Conservation (phyloP, 805 yeast species). For the Groenewaldozyma salmanticensis region DNA sequence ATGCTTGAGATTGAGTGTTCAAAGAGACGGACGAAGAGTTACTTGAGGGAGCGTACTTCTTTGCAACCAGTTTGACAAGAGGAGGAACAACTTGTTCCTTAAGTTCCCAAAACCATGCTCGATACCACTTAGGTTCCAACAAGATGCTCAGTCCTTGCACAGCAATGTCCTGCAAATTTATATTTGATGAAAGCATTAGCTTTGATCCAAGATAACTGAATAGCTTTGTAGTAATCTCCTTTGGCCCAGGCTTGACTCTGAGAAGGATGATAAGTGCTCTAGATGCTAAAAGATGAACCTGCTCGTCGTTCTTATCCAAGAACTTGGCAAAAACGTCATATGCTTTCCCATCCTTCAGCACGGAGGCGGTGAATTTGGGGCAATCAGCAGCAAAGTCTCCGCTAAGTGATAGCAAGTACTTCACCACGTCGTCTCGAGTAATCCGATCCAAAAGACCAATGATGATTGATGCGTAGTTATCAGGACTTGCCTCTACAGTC, state of each 20-base stretch:
- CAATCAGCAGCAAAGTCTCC: conserved; percentile 39
- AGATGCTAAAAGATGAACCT: conserved; percentile 46
- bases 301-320: conserved; percentile 45
- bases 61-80: conserved; percentile 31
- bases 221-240: conserved; percentile 34
- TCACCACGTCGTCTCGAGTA: conserved; percentile 53
- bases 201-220: conserved; percentile 22
- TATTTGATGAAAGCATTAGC: conserved; percentile 30
- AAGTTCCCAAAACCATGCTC: conserved; percentile 41
- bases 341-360: conserved; percentile 33
- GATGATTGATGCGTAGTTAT: conserved; percentile 45
- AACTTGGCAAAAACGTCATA: conserved; percentile 36
- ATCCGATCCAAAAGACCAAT: conserved; percentile 44
- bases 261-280: conserved; percentile 46
- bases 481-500: conserved; percentile 30
- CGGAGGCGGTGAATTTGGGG: conserved; percentile 25
- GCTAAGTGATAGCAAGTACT: conserved; percentile 51
- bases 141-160: conserved; percentile 59
- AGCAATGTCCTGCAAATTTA: conserved; percentile 49
- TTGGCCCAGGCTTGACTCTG: conserved; percentile 17
- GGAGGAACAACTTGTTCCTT: conserved; percentile 39
- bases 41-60: not conserved
- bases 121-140: conserved; percentile 41
- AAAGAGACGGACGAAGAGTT: conserved; percentile 31
- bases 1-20: conserved; percentile 4